Evolutionary conservation across 116 monocot species (phyloP).

Genomic region (Phalaenopsis hybrid): DNA sequence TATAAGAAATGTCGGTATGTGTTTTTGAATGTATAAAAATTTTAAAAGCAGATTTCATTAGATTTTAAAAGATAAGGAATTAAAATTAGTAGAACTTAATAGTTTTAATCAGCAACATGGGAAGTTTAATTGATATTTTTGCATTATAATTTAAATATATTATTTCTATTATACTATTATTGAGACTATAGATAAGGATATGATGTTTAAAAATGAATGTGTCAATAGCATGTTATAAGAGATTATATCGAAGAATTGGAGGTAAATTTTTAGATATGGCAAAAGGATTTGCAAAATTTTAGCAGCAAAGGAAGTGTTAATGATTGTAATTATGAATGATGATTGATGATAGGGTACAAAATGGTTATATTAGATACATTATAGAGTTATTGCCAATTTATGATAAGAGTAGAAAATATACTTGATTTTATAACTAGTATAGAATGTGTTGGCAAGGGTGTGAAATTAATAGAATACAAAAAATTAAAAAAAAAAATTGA

Average conservation of each 20-base stretch:
- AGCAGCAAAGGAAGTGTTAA: background rate
- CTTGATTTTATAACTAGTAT: background rate
- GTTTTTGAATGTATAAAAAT: too few species aligned
- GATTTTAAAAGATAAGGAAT: too few species aligned
- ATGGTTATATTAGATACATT: conserved; percentile 1
- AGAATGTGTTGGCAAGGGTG: background rate
- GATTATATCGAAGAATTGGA: background rate
- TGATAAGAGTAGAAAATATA: background rate
- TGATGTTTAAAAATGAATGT: background rate
- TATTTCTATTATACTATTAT: background rate
- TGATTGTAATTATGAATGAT: background rate
- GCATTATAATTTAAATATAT: background rate
- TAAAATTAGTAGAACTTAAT: too few species aligned
- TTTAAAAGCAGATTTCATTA: too few species aligned
- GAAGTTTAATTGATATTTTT: too few species aligned
- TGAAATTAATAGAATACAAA: background rate
- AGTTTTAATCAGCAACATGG: too few species aligned
- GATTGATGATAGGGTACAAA: background rate
- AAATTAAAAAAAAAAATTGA: too few species aligned
- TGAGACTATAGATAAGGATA: background rate
- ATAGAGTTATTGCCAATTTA: background rate
- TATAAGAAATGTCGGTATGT: too few species aligned
- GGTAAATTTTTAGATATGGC: background rate
- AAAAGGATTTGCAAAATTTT: background rate
- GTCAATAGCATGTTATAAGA: background rate